Conservation (phyloP, 2,329 filamentous ascomycete species). For the Ascosphaera apis region DNA sequence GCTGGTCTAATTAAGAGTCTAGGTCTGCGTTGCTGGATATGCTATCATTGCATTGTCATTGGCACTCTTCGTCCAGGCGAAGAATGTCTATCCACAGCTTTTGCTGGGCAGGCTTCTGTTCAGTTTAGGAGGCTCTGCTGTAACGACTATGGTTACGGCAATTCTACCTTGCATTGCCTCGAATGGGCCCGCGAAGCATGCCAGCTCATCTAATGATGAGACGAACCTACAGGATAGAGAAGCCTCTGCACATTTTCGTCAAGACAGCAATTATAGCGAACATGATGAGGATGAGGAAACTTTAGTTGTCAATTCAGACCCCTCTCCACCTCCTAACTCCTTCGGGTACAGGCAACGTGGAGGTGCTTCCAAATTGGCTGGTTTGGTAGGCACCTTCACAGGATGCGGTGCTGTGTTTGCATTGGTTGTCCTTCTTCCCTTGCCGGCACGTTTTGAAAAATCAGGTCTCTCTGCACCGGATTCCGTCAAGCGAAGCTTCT, state of each 20-base stretch:
- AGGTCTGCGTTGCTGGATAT: slow-evolving; percentile 50
- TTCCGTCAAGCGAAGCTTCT: slow-evolving; percentile 67
- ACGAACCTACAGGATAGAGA: no score
- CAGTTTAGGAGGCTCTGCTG: slow-evolving; percentile 74
- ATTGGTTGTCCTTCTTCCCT: slow-evolving; percentile 57
- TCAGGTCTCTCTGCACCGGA: slow-evolving; percentile 48
- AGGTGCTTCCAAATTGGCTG: slow-evolving; percentile 44
- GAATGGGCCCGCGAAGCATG: background rate
- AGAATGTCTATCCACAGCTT: slow-evolving; percentile 71
- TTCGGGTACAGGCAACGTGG: slow-evolving; percentile 11
- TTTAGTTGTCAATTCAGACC: background rate
- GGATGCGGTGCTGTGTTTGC: slow-evolving; percentile 79
- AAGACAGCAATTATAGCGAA: no score
- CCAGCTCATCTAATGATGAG: no score
- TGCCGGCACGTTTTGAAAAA: slow-evolving; percentile 58
- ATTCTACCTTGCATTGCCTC: slow-evolving; percentile 52
- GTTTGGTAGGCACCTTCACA: slow-evolving; percentile 77
- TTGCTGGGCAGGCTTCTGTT: slow-evolving; percentile 69
- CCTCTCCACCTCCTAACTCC: background rate
- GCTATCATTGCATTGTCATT: slow-evolving; percentile 55
- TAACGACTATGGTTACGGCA: slow-evolving; percentile 95
- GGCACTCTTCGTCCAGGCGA: slow-evolving; percentile 61
- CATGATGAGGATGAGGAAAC: background rate
- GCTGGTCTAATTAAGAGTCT: no score
- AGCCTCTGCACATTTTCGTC: no score